phyloP scores from a whole-genome alignment of 169 alveolate genomes.

The Plasmodium billcollinsi region DNA sequence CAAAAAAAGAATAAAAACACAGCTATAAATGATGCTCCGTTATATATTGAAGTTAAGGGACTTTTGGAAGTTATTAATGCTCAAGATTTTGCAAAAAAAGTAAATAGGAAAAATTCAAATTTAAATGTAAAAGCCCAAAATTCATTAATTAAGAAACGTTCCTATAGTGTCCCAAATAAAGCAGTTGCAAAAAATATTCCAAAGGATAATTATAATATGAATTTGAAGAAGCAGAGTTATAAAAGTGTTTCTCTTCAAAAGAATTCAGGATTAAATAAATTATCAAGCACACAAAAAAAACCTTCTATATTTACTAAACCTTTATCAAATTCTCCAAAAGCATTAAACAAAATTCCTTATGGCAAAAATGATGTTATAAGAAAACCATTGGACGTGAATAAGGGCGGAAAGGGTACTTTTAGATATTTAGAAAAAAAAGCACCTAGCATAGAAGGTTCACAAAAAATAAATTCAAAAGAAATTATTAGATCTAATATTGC shows the following conservation, averaged over 20 bases:
- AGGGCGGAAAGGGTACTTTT: constrained; percentile 38
- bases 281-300: constrained; percentile 21
- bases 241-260: constrained; percentile 15
- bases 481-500: constrained; percentile 32
- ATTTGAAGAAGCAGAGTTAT: constrained; percentile 24
- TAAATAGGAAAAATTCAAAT: constrained; percentile 15
- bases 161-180: constrained; percentile 63
- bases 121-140: constrained; percentile 17
- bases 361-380: constrained; percentile 16
- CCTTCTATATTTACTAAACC: constrained; percentile 43
- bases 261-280: constrained; percentile 28
- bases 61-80: constrained; percentile 65
- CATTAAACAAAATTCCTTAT: constrained; percentile 28
- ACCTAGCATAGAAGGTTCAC: neutral
- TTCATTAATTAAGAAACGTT: constrained; percentile 36
- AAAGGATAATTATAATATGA: constrained; percentile 4
- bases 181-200: constrained; percentile 31
- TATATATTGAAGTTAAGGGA: constrained; percentile 72
- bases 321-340: constrained; percentile 7
- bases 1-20: constrained; percentile 8
- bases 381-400: constrained; percentile 20
- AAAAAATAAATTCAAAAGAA: constrained; percentile 37
- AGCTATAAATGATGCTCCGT: constrained; percentile 15
- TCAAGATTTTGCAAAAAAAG: constrained; percentile 61
- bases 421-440: constrained; percentile 35